Conservation (phyloP, 2,329 filamentous ascomycete species). For the Raffaelea ambrosiae region DNA sequence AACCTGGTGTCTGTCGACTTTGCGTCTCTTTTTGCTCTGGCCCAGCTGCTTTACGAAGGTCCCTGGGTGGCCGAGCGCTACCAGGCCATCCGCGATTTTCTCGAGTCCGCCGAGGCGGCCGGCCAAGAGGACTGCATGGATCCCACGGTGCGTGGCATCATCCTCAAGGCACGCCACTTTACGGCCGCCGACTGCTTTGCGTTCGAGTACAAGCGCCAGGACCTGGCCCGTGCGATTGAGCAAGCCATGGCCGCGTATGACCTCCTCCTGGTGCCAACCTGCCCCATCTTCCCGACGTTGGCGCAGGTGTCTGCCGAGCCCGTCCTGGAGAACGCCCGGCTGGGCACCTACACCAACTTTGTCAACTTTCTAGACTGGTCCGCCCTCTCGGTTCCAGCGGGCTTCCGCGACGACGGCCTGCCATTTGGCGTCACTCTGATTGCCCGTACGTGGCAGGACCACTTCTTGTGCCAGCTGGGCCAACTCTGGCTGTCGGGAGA, state of each 20-base stretch:
- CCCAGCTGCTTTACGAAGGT: conserved; percentile 46
- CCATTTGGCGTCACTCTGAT: conserved; percentile 31
- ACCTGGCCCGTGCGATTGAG: conserved; percentile 33
- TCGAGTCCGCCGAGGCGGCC: conserved; percentile 20
- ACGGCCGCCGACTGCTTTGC: conserved; percentile 38
- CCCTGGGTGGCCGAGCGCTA: conserved; percentile 50
- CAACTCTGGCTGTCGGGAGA: conserved; percentile 7
- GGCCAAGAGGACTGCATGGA: conserved; percentile 20
- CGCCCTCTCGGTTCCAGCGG: conserved; percentile 44
- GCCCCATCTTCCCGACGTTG: conserved; percentile 43
- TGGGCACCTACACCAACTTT: conserved; percentile 51
- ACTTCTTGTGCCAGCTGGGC: conserved; percentile 20
- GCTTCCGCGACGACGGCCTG: conserved; percentile 25
- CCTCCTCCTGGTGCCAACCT: conserved; percentile 46
- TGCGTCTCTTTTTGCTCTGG: conserved; percentile 39
- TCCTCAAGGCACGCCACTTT: conserved; percentile 28
- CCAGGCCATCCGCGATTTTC: conserved; percentile 39
- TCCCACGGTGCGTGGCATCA: conserved; percentile 25
- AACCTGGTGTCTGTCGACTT: conserved; percentile 36
- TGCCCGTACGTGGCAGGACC: conserved; percentile 25
- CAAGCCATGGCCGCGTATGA: conserved; percentile 32
- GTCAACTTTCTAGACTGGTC: conserved; percentile 53
- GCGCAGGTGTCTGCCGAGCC: conserved; percentile 42
- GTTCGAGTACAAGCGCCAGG: conserved; percentile 26
- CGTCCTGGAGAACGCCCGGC: conserved; percentile 41